phyloP scores from a whole-genome alignment of 2,329 filamentous ascomycete species.

The Colletotrichum incanum region DNA sequence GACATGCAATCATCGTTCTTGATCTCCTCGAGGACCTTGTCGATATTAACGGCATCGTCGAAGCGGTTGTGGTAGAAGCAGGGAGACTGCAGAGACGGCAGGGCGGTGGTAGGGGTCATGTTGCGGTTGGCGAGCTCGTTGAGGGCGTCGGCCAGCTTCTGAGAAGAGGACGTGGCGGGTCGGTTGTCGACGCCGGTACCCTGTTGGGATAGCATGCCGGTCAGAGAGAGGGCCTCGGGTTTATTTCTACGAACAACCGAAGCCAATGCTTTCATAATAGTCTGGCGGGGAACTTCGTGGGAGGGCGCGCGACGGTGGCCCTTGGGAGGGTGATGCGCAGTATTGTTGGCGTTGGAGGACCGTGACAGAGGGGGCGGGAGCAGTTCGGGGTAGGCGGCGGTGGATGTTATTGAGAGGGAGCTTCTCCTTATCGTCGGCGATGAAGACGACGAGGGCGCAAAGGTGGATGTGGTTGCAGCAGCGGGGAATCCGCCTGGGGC shows the following conservation, averaged over 20 bases:
- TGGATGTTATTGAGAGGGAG: conserved; percentile 43
- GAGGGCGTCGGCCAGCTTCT: conserved; percentile 75
- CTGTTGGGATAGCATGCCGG: conserved; percentile 70
- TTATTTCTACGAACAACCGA: conserved; percentile 75
- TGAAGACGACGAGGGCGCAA: conserved; percentile 1
- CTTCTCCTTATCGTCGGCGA: conserved; percentile 37
- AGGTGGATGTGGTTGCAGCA: conserved; percentile 38
- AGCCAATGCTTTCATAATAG: conserved; percentile 85
- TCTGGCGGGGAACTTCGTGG: conserved; percentile 82
- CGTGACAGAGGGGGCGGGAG: conserved; percentile 46
- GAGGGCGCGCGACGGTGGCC: conserved; percentile 67
- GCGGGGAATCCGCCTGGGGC: conserved; percentile 30
- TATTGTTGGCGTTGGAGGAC: conserved; percentile 31
- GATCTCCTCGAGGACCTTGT: conserved; percentile 95
- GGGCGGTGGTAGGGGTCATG: conserved; percentile 63
- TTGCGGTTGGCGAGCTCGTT: conserved; percentile 65
- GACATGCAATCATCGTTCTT: conserved; percentile 90
- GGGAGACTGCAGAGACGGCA: conserved; percentile 86
- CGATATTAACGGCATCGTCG: conserved; percentile 94
- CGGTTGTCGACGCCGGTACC: conserved; percentile 53
- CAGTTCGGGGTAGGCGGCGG: conserved; percentile 44
- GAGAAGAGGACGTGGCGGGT: conserved; percentile 66
- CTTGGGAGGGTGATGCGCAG: conserved; percentile 26
- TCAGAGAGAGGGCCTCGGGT: conserved; percentile 75
- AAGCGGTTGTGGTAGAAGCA: conserved; percentile 99